A percentile compares a stretch with the other conserved stretches of the same genome.
Evolutionary conservation across 2,329 filamentous ascomycete genomes (phyloP).

Genomic region (Sporothrix curviconia): DNA sequence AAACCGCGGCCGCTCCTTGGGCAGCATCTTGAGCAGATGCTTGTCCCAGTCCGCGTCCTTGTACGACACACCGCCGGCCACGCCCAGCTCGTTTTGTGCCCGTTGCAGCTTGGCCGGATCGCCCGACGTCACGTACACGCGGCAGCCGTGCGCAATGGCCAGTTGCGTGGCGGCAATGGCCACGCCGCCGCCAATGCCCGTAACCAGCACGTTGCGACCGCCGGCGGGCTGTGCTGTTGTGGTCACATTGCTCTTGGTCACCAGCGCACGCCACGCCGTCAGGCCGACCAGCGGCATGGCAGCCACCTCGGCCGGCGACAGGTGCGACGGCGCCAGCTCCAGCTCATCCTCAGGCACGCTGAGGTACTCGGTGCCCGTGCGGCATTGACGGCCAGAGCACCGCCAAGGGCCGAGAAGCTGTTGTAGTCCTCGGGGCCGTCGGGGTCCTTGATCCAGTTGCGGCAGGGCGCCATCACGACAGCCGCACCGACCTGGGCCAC

Average conservation of each 20-base stretch:
- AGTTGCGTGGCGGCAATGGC: constrained; percentile 78
- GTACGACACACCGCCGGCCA: constrained; percentile 76
- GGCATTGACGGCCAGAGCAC: constrained; percentile 54
- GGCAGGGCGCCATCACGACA: constrained; percentile 72
- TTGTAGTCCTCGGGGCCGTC: constrained; percentile 63
- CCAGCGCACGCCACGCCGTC: constrained; percentile 80
- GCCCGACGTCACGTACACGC: constrained; percentile 76
- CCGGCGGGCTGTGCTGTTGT: constrained; percentile 22
- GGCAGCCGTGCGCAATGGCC: constrained; percentile 64
- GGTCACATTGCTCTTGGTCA: constrained; percentile 66
- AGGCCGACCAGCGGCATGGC: constrained; percentile 79
- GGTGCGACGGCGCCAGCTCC: constrained; percentile 66
- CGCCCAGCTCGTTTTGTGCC: constrained; percentile 63
- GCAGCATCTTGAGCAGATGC: constrained; percentile 57
- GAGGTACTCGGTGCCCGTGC: constrained; percentile 74
- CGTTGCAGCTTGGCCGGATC: constrained; percentile 67
- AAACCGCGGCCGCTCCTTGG: constrained; percentile 58
- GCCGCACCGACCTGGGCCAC: constrained; percentile 50
- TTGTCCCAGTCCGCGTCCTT: constrained; percentile 75
- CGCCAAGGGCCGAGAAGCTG: constrained; percentile 61
- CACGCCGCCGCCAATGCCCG: constrained; percentile 89
- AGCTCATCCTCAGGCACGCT: constrained; percentile 64
- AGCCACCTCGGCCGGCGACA: constrained; percentile 68
- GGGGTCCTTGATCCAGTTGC: constrained; percentile 66
- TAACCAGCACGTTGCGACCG: constrained; percentile 74